phyloP scores from a whole-genome alignment of 2,329 filamentous ascomycete genomes.

The Alternaria solani region DNA sequence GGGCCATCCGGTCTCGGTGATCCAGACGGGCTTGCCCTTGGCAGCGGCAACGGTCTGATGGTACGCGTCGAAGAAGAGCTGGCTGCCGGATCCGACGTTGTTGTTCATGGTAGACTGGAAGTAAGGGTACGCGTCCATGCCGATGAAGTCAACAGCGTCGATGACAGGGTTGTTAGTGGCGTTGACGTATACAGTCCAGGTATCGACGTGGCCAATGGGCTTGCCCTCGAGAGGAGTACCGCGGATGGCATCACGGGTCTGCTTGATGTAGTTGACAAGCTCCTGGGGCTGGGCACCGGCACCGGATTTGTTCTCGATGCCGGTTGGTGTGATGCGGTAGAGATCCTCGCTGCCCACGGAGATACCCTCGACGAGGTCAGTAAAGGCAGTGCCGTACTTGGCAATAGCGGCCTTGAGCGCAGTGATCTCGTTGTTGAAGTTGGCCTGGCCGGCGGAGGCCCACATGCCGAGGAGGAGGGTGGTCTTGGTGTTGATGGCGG shows the following conservation, averaged over 20 bases:
- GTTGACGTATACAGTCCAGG: slow-evolving; percentile 78
- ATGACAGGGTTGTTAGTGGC: slow-evolving; percentile 74
- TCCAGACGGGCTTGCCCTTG: slow-evolving; percentile 77
- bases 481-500: slow-evolving; percentile 82
- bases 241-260: slow-evolving; percentile 70
- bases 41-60: slow-evolving; percentile 66
- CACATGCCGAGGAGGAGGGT: slow-evolving; percentile 83
- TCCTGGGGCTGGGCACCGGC: slow-evolving; percentile 68
- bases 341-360: slow-evolving; percentile 85
- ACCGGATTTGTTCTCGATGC: slow-evolving; percentile 68
- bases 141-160: slow-evolving; percentile 76
- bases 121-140: slow-evolving; percentile 86
- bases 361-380: slow-evolving; percentile 76
- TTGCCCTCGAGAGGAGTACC: slow-evolving; percentile 66
- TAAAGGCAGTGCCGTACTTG: slow-evolving; percentile 72
- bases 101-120: slow-evolving; percentile 70
- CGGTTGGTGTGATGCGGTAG: slow-evolving; percentile 68
- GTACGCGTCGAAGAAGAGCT: slow-evolving; percentile 74
- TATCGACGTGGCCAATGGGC: slow-evolving; percentile 85
- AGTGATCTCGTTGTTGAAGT: slow-evolving; percentile 75
- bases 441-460: slow-evolving; percentile 72
- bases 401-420: slow-evolving; percentile 74
- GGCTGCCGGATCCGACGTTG: slow-evolving; percentile 68
- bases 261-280: slow-evolving; percentile 73
- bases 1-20: slow-evolving; percentile 90